Evolutionary conservation across 1,139 yeast genomes (phyloP).

Genomic region (Yamadazyma sp.): DNA sequence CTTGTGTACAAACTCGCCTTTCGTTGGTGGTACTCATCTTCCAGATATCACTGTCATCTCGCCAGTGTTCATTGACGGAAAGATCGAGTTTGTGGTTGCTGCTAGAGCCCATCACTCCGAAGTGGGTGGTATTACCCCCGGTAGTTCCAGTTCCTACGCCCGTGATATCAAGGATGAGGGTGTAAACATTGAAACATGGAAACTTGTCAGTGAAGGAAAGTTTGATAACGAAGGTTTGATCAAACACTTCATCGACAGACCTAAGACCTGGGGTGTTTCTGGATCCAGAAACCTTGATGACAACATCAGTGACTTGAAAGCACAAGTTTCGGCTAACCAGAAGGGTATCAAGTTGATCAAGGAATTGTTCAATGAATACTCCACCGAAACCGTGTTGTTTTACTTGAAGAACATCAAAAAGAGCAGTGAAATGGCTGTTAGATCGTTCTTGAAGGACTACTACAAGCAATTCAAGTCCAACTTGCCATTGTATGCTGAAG

Average conservation of each 20-base stretch:
- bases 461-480: conserved; percentile 30
- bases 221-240: conserved; percentile 55
- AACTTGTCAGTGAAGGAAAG: conserved; percentile 53
- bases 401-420: conserved; percentile 43
- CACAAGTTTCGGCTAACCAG: conserved; percentile 45
- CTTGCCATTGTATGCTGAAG: conserved; percentile 43
- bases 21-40: conserved; percentile 22
- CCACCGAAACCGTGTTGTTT: conserved; percentile 32
- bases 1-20: conserved; percentile 21
- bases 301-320: conserved; percentile 44
- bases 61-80: conserved; percentile 26
- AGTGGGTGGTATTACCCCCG: conserved; percentile 66
- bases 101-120: conserved; percentile 70
- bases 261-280: conserved; percentile 57
- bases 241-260: conserved; percentile 48
- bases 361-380: conserved; percentile 34
- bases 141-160: conserved; percentile 66
- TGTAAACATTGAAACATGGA: conserved; percentile 56
- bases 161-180: conserved; percentile 65
- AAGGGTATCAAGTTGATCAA: conserved; percentile 38
- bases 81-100: conserved; percentile 60
- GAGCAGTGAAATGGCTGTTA: conserved; percentile 45
- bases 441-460: conserved; percentile 35
- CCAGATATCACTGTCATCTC: conserved; percentile 23
- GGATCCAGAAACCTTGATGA: conserved; percentile 54